Evolutionary conservation across 179 eudicot genomes (phyloP).

Genomic region (Beta lomatogona): DNA sequence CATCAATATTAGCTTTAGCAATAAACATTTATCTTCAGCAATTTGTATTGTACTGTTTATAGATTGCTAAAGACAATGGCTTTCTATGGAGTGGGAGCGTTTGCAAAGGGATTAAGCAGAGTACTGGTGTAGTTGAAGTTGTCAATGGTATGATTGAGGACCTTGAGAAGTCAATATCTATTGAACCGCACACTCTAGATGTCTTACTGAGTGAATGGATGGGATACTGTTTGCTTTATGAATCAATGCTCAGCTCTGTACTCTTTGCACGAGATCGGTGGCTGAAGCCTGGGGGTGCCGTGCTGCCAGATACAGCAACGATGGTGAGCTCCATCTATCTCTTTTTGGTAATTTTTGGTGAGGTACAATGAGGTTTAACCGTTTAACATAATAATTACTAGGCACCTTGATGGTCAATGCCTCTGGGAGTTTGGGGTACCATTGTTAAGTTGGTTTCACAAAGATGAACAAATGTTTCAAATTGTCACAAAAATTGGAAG

Average conservation of each 20-base stretch:
- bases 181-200: slow-evolving; percentile 79
- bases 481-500: not conserved
- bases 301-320: slow-evolving; percentile 91
- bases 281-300: slow-evolving; percentile 98
- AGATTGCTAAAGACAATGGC: slow-evolving; percentile 84
- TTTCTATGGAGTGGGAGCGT: slow-evolving; percentile 40
- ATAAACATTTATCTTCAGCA: slow-evolving; percentile 7
- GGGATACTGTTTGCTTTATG: slow-evolving; percentile 96
- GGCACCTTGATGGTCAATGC: no score
- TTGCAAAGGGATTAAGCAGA: slow-evolving; percentile 21
- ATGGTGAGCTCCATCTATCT: slow-evolving; percentile 51
- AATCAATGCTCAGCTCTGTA: slow-evolving; percentile 91
- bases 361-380: not conserved
- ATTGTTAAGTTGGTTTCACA: not conserved
- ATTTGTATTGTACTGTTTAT: slow-evolving; percentile 32
- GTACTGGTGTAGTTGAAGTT: slow-evolving; percentile 59
- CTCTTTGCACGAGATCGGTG: slow-evolving; percentile 87
- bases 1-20: slow-evolving; percentile 7
- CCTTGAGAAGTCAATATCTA: slow-evolving; percentile 46
- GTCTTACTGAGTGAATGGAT: slow-evolving; percentile 95
- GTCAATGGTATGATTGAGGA: slow-evolving; percentile 95
- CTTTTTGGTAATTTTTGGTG: not conserved
- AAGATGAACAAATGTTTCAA: not conserved
- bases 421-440: no score
- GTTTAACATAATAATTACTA: not conserved